Evolutionary conservation across 352 stramenopile genomes (phyloP), one percentile per base, ranked within the genome.

Genomic region (Phytophthora constricta): DNA sequence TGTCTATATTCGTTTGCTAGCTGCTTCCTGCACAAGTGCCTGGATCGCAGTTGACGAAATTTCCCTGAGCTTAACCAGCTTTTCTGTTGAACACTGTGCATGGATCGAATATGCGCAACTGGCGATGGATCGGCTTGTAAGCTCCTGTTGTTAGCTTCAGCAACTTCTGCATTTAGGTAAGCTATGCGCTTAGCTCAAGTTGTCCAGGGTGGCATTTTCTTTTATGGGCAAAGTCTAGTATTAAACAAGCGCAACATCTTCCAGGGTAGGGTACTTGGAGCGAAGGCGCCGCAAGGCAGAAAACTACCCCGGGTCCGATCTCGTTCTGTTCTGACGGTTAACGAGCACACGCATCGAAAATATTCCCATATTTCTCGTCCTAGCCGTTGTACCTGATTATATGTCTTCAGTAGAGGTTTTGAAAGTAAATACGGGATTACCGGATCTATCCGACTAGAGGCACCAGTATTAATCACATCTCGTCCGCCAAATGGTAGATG

Each of bases 161-260:
- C 17, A 10, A 62, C 54, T 13, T 62, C 54, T 8, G 41, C 39
- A 19, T 60, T 60, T 5, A 42, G 17, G 20, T 41, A 42, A 4
- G 39, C 41, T 16, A 60, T 60, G n/a, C 51, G 39, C 26, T 60
- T 60, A 10, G 41, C 39, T 7, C 4, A 22, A 16, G 43, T 2
- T 14, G 42, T 19, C 41, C 53, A 60, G 2, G 26, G 5, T 1
- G 53, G 41, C 51, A 60, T 60, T 4, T 45, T 27, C 9, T 25
- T 33, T 43, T 42, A 14, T 8, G 13, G 37, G n/a, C 16, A 28
- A n/a, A 17, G 42, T 28, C 53, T 50, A 31, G 25, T 39, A 27
- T 60, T 43, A 31, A 60, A 60, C 0, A 60, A n/a, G n/a, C 27
- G 46, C 26, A 51, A 60, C 22, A n/a, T 61, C 26, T 4, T 43